Percentiles rank a stretch among this genome's conserved stretches.
Evolutionary conservation across 1,284 basidiomycete species (phyloP).

Genomic region (Sporisorium scitamineum): DNA sequence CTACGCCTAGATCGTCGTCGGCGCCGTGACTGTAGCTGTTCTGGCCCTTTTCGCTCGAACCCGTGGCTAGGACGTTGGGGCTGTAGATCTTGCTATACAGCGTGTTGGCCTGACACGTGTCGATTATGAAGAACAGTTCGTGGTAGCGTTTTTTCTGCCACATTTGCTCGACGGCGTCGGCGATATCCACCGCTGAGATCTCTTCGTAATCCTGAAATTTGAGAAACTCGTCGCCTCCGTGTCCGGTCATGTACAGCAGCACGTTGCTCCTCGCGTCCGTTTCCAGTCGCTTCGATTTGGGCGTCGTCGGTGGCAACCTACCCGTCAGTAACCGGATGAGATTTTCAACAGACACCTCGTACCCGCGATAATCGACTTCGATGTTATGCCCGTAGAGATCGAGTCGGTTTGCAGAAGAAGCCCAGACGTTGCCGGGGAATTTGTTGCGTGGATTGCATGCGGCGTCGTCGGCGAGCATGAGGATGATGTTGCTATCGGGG

Average conservation of each 20-base stretch:
- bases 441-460: constrained; percentile 93
- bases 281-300: constrained; percentile 89
- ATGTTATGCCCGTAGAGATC: constrained; percentile 96
- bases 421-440: constrained; percentile 91
- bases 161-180: constrained; percentile 98
- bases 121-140: constrained; percentile 97
- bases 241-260: constrained; percentile 97
- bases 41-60: constrained; percentile 86
- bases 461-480: constrained; percentile 97
- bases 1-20: constrained; percentile 91
- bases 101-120: constrained; percentile 97
- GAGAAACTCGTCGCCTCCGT: constrained; percentile 96
- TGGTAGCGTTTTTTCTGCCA: constrained; percentile 94
- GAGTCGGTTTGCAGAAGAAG: constrained; percentile 80
- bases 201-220: constrained; percentile 99
- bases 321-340: constrained; percentile 86
- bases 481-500: constrained; percentile 96
- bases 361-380: constrained; percentile 97
- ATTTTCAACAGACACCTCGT: constrained; percentile 97
- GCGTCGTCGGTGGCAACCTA: constrained; percentile 73
- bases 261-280: constrained; percentile 93
- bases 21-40: constrained; percentile 97
- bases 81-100: constrained; percentile 96
- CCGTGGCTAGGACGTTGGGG: constrained; percentile 93
- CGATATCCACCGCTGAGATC: constrained; percentile 88